These are phyloP conservation scores for Cryoendolithus antarcticus DNA, from an alignment of 2,329 filamentous ascomycete genomes.

Conservation along the genomic window DNA sequence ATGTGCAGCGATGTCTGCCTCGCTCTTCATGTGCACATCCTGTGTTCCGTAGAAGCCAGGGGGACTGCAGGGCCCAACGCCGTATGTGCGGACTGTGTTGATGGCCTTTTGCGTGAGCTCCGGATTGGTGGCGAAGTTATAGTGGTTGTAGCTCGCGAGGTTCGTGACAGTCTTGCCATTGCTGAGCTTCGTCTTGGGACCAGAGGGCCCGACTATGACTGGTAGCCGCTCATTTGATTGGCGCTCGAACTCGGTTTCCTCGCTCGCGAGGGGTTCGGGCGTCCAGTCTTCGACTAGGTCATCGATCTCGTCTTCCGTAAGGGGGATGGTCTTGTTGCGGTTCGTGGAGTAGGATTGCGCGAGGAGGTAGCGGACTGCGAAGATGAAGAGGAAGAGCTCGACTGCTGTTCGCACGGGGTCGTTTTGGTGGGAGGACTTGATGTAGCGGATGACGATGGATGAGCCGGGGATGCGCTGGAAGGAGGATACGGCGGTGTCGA, in stretches of 20 bases:
- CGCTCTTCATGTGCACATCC: slow-evolving; percentile 94
- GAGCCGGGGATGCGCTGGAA: slow-evolving; percentile 92
- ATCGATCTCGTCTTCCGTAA: slow-evolving; percentile 93
- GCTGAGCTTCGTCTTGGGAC: slow-evolving; percentile 70
- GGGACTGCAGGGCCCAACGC: slow-evolving; percentile 89
- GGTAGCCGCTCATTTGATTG: slow-evolving; percentile 73
- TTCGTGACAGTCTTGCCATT: slow-evolving; percentile 77
- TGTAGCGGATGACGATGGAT: slow-evolving; percentile 85
- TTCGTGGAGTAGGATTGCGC: slow-evolving; percentile 85
- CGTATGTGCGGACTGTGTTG: slow-evolving; percentile 83
- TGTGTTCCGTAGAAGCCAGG: slow-evolving; percentile 98
- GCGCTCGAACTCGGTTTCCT: slow-evolving; percentile 62
- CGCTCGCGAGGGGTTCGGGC: slow-evolving; percentile 76
- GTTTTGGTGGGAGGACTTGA: slow-evolving; percentile 94
- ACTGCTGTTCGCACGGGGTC: slow-evolving; percentile 88
- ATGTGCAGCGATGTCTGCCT: slow-evolving; percentile 83
- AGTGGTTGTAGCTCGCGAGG: slow-evolving; percentile 91
- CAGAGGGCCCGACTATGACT: slow-evolving; percentile 77
- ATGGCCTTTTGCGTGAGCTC: slow-evolving; percentile 90
- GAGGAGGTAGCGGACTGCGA: slow-evolving; percentile 86
- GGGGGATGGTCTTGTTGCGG: slow-evolving; percentile 75
- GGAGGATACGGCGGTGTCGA: slow-evolving; percentile 41
- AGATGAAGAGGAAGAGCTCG: slow-evolving; percentile 85
- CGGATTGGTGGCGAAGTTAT: slow-evolving; percentile 90
- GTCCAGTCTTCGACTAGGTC: slow-evolving; percentile 94